phyloP scores from a whole-genome alignment of 495 filamentous ascomycete genomes.

The Trichoderma orchidacearum region DNA sequence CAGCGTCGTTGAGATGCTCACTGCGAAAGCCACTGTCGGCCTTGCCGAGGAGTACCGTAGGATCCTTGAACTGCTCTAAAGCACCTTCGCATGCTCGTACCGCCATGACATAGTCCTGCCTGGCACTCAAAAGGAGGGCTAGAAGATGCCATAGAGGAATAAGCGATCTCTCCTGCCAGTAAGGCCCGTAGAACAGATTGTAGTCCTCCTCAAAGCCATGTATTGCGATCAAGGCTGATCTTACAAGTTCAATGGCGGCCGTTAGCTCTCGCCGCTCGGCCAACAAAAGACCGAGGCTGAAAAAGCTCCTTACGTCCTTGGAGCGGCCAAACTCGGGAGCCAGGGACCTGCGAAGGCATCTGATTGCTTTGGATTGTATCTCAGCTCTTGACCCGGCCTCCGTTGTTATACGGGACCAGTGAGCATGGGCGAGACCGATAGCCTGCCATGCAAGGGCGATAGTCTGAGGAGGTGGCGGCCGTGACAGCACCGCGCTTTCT shows the following conservation, averaged over 20 bases:
- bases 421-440: slow-evolving; percentile 68
- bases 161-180: slow-evolving; percentile 40
- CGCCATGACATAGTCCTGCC: slow-evolving; percentile 71
- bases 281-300: slow-evolving; percentile 62
- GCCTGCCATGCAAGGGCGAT: slow-evolving; percentile 62
- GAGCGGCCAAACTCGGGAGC: slow-evolving; percentile 45
- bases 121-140: slow-evolving; percentile 70
- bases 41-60: slow-evolving; percentile 40
- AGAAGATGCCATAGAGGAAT: slow-evolving; percentile 77
- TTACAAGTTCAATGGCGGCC: slow-evolving; percentile 64
- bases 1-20: slow-evolving; percentile 39
- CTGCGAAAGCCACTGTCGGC: slow-evolving; percentile 31
- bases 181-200: slow-evolving; percentile 21
- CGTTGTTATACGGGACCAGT: slow-evolving; percentile 71
- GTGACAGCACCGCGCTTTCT: slow-evolving; percentile 19
- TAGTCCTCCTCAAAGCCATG: slow-evolving; percentile 19
- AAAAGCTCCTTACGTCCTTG: slow-evolving; percentile 57
- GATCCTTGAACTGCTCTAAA: slow-evolving; percentile 68
- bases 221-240: slow-evolving; percentile 35
- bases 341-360: slow-evolving; percentile 57
- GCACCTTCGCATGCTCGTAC: slow-evolving; percentile 73
- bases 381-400: slow-evolving; percentile 53
- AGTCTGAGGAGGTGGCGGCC: slow-evolving; percentile 33
- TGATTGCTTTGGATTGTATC: slow-evolving; percentile 58
- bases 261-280: slow-evolving; percentile 69